A percentile compares a stretch with the other conserved stretches of the same genome.
Evolutionary conservation across 805 yeast genomes (phyloP).

Genomic region (Metschnikowia baotianmanensis): DNA sequence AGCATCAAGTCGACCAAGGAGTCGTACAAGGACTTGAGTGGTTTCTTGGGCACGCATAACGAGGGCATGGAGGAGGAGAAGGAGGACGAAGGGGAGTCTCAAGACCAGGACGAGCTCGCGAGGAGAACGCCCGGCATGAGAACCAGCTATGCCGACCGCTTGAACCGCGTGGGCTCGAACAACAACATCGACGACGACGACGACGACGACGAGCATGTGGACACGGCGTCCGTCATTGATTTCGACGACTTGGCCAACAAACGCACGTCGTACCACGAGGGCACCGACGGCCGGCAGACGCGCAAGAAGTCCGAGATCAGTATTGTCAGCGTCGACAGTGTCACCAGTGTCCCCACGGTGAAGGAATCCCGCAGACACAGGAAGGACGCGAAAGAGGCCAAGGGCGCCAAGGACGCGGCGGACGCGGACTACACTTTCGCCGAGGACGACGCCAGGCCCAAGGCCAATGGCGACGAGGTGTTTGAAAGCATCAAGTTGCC

Average conservation of each 20-base stretch:
- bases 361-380: constrained; percentile 10
- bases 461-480: constrained; percentile 20
- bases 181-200: constrained; percentile 21
- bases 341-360: too few species aligned
- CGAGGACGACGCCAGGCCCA: constrained; percentile 12
- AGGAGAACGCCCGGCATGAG: constrained; percentile 25
- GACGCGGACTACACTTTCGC: constrained; percentile 20
- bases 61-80: constrained; percentile 22
- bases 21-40: constrained; percentile 58
- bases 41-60: constrained; percentile 29
- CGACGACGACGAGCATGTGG: constrained; percentile 33
- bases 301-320: constrained; percentile 17
- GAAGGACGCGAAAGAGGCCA: constrained; percentile 1
- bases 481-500: constrained; percentile 52
- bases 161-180: constrained; percentile 34
- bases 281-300: constrained; percentile 30
- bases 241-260: constrained; percentile 38
- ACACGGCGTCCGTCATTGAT: constrained; percentile 40
- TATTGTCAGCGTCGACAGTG: constrained; percentile 9
- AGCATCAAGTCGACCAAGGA: constrained; percentile 68
- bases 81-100: constrained; percentile 23
- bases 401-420: too few species aligned
- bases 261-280: constrained; percentile 39
- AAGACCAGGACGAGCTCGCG: too few species aligned
- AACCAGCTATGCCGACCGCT: constrained; percentile 44